Percentiles rank a stretch among this genome's conserved stretches.
These are phyloP conservation scores for Cercophora newfieldiana DNA, from an alignment of 495 filamentous ascomycete species.

Conservation along the genomic window DNA sequence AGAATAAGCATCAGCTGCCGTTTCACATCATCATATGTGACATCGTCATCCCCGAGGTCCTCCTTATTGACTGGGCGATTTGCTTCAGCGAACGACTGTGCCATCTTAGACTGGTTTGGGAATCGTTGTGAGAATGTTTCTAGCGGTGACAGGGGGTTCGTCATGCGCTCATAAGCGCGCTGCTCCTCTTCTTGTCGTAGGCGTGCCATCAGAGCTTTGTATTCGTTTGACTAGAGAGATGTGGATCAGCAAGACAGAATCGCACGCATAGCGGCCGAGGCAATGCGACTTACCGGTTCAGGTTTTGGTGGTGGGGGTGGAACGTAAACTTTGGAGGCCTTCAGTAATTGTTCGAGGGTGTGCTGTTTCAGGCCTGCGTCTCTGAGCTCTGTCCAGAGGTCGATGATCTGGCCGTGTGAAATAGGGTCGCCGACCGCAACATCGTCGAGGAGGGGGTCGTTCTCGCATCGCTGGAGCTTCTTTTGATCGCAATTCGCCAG, in stretches of 20 bases:
- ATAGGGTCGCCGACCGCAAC: conserved; percentile 66
- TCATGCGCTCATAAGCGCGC: conserved; percentile 75
- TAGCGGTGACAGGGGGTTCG: conserved; percentile 54
- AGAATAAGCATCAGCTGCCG: conserved; percentile 71
- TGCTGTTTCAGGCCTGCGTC: conserved; percentile 31
- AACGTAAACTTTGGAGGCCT: conserved; percentile 70
- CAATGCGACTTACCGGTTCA: conserved; percentile 63
- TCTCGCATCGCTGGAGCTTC: conserved; percentile 13
- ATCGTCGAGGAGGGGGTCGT: conserved; percentile 47
- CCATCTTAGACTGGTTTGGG: conserved; percentile 47
- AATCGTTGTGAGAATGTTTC: conserved; percentile 63
- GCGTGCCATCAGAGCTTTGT: conserved; percentile 83
- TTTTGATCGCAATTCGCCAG: conserved; percentile 25
- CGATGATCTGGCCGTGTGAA: conserved; percentile 75
- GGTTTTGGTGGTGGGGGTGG: conserved; percentile 75
- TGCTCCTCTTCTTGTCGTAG: conserved; percentile 79
- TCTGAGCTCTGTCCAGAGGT: conserved; percentile 60
- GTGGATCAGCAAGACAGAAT: conserved; percentile 19
- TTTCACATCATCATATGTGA: conserved; percentile 70
- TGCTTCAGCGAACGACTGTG: conserved; percentile 52
- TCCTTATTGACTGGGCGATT: conserved; percentile 38
- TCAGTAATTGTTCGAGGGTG: conserved; percentile 64
- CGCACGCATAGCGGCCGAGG: neutral
- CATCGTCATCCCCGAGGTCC: conserved; percentile 52
- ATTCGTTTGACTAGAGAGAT: conserved; percentile 69